These are phyloP conservation scores for Mycena indigotica DNA, from an alignment of 768 basidiomycete species.

Conservation along the genomic window DNA sequence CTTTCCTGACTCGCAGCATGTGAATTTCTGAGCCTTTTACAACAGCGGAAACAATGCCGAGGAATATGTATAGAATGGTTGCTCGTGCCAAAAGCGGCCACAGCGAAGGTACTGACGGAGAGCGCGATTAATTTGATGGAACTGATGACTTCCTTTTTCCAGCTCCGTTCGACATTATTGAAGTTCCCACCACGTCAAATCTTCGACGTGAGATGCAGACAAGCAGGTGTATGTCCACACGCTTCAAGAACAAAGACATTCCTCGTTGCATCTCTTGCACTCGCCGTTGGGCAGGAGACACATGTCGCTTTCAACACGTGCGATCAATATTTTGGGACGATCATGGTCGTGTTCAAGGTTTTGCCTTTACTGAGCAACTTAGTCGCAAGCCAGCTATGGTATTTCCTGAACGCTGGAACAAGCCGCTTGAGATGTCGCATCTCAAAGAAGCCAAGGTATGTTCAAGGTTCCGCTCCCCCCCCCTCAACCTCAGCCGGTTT, in stretches of 20 bases:
- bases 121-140: not conserved
- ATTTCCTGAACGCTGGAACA: slow-evolving; percentile 71
- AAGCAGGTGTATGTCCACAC: slow-evolving; percentile 83
- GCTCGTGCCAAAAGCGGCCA: not conserved
- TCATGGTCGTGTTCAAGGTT: slow-evolving; percentile 59
- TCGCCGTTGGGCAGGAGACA: slow-evolving; percentile 85
- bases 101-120: slow-evolving; percentile 4
- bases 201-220: slow-evolving; percentile 66
- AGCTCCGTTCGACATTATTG: slow-evolving; percentile 10
- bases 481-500: too few relatives aligned
- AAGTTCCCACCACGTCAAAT: slow-evolving; percentile 28
- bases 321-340: slow-evolving; percentile 72
- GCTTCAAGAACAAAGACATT: slow-evolving; percentile 71
- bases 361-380: slow-evolving; percentile 70
- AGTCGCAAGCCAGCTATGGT: slow-evolving; percentile 64
- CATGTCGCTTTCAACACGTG: slow-evolving; percentile 85
- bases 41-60: slow-evolving; percentile 5
- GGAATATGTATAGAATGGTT: slow-evolving; percentile 7
- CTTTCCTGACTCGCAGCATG: slow-evolving; percentile 10
- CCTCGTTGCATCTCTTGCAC: slow-evolving; percentile 84
- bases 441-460: slow-evolving; percentile 64
- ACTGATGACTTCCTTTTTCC: slow-evolving; percentile 7
- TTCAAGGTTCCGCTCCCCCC: not conserved
- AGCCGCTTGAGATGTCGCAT: slow-evolving; percentile 49
- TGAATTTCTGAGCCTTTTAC: slow-evolving; percentile 3